Evolutionary conservation across 768 basidiomycete species (phyloP), one percentile per base, ranked within the genome.

Genomic region (Boletus rubropictus): DNA sequence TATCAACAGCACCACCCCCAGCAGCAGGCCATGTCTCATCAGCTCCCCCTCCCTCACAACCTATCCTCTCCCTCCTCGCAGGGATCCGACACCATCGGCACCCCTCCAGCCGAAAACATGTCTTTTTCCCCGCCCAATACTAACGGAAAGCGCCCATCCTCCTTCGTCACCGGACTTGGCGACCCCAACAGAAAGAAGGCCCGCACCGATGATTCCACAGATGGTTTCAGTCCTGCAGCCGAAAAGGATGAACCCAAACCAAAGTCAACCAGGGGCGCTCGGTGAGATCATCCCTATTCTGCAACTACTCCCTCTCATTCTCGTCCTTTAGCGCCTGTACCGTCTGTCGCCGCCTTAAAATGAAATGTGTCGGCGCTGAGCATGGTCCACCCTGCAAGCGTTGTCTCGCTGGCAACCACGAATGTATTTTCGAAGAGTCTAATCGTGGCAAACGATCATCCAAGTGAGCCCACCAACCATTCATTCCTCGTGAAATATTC

Each of bases 381-480:
- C 79, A 91, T 33, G 92, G 91, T 0, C 87, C 87, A 0, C 89
- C 92, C 0, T 96, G 92, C 72, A 94, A 92, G 60, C 84, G 92
- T 18, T 96, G 92, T 58, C 68, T 71, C 38, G 60, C 81, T 0
- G 84, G 87, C 17, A 80, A 80, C 54, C 87, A 94, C 59, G 90
- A 95, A 56, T 99, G 96, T 61, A 80, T 96, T 36, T 98, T 99
- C 53, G 93, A 98, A 69, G 95, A 97, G 64, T 91, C 88, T 2
- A 94, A 97, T 63, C 79, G 96, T 39, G 96, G 96, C 34, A 95
- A 94, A 65, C 81, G 89, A 10, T 81, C 86, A 18, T 78, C 85
- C 45, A 90, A 89, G 89, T 89, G 67, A 54, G 77, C 18, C 18
- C 39, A 18, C 38, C 49, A 44, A 34, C 36, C 44, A 20, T 42